phyloP scores from a whole-genome alignment of 306 rosid genomes.

The Rosa lucieae region DNA sequence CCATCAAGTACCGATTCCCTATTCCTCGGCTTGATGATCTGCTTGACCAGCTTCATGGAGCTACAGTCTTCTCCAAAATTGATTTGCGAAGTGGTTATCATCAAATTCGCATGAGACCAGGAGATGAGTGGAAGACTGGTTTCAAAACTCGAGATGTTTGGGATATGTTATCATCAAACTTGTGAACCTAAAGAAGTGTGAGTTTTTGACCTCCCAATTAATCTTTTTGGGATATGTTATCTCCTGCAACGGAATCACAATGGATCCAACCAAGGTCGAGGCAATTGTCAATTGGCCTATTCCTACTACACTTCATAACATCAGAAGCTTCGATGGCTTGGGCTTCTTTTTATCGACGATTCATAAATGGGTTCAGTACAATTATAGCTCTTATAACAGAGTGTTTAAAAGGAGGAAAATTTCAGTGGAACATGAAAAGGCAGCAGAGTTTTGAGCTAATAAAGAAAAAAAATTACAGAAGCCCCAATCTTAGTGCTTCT shows the following conservation, averaged over 20 bases:
- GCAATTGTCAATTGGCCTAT: not conserved
- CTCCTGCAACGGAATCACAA: not conserved
- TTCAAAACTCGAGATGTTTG: not conserved
- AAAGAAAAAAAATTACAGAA: not conserved
- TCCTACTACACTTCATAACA: not conserved
- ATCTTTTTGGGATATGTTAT: not conserved
- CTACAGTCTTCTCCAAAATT: not conserved
- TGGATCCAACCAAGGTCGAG: not conserved
- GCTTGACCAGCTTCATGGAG: not conserved
- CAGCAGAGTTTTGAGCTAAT: not conserved
- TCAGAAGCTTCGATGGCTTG: not conserved
- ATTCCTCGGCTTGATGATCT: slow-evolving; percentile 3
- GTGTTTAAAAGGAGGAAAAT: not conserved
- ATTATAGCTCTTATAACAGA: not conserved
- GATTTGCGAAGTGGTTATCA: not conserved
- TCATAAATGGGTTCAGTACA: not conserved
- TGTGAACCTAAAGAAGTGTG: not conserved
- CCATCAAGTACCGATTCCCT: not conserved
- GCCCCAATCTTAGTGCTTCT: not conserved
- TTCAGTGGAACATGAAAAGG: no score
- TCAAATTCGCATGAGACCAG: not conserved
- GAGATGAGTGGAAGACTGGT: not conserved
- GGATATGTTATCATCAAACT: no score
- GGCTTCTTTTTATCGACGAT: not conserved
- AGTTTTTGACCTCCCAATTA: not conserved